Percentiles rank a stretch among this genome's conserved stretches.
phyloP scores from a whole-genome alignment of 1,139 yeast species.

The Taphrina wiesneri region DNA sequence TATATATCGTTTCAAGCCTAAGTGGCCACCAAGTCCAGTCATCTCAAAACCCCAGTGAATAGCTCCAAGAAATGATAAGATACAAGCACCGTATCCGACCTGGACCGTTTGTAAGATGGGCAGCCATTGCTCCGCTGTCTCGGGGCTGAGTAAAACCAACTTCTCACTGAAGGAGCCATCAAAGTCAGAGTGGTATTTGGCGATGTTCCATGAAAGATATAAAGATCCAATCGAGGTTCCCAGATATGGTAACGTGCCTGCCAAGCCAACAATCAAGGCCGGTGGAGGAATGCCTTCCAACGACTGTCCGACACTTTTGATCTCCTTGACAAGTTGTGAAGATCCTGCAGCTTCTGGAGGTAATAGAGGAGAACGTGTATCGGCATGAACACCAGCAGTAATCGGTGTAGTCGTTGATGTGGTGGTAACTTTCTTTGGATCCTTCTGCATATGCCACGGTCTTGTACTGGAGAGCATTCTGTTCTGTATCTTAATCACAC shows the following conservation, averaged over 20 bases:
- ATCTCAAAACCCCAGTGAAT: slow-evolving; percentile 36
- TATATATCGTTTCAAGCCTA: slow-evolving; percentile 16
- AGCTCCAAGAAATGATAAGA: slow-evolving; percentile 31
- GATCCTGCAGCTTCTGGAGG: slow-evolving; percentile 28
- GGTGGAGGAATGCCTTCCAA: slow-evolving; percentile 32
- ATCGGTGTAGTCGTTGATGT: slow-evolving; percentile 33
- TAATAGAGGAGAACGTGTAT: slow-evolving; percentile 17
- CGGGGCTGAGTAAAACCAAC: slow-evolving; percentile 21
- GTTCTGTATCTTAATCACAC: neutral
- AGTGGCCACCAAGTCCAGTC: slow-evolving; percentile 29
- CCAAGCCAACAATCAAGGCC: slow-evolving; percentile 31
- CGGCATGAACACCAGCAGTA: slow-evolving; percentile 30
- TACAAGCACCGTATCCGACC: slow-evolving; percentile 35
- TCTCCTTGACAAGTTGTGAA: slow-evolving; percentile 19
- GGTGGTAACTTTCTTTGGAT: slow-evolving; percentile 21
- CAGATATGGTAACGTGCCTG: slow-evolving; percentile 33
- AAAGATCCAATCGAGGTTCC: slow-evolving; percentile 26
- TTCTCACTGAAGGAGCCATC: slow-evolving; percentile 19
- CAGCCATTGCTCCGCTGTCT: slow-evolving; percentile 20
- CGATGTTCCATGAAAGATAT: slow-evolving; percentile 31
- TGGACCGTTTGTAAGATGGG: slow-evolving; percentile 32
- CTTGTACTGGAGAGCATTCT: neutral
- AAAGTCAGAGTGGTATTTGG: slow-evolving; percentile 13
- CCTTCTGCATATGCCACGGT: neutral
- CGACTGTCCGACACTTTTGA: slow-evolving; percentile 21